Base-by-base conservation (phyloP, 257 asterid species). In the Solanum appendiculatum region DNA sequence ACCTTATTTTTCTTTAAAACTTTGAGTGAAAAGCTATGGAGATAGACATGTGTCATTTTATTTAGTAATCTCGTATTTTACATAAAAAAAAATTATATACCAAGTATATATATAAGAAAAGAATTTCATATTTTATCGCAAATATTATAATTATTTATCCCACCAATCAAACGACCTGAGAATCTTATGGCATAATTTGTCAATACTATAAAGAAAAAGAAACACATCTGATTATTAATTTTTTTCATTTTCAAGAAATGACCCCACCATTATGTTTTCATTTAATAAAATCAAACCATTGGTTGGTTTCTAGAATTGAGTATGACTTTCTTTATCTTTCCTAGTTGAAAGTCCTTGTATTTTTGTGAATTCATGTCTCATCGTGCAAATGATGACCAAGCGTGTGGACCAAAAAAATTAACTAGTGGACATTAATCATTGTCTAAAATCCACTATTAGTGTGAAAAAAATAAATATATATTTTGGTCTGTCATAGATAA, bases 361-460 rank as follows among this genome's bases (percentile, higher is more conserved):
- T 27, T 44, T 44, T 44, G 14, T 78, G n/a, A 8, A 56, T 56
- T 56, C 66, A 56, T 56, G 2, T 56, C 12, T 56, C 7, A 56
- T 56, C 12, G 64, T 23, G 68, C 27, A 58, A 15, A 80, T 80
- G 40, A 78, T 44, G 0, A 44, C 18, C 84, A 80, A 75, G 2
- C 37, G 60, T 77, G 84, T 77, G 84, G 84, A 77, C 84, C 83
- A 25, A 77, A 77, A n/a, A n/a, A 15, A 15, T 14, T 7, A 44
- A 44, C 16, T 15, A 42, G 60, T 78, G 39, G 63, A 2, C 13
- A 60, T 60, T 9, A 60, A 23, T 60, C 42, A 80, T 9, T 80
- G 46, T 80, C 64, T 29, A 80, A 46, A 27, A 29, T 5, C 29
- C 66, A 80, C 21, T 46, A 4, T 7, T 21, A 72, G 48, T 36